phyloP scores from a whole-genome alignment of 2,329 filamentous ascomycete genomes.

The Apiospora koreana region DNA sequence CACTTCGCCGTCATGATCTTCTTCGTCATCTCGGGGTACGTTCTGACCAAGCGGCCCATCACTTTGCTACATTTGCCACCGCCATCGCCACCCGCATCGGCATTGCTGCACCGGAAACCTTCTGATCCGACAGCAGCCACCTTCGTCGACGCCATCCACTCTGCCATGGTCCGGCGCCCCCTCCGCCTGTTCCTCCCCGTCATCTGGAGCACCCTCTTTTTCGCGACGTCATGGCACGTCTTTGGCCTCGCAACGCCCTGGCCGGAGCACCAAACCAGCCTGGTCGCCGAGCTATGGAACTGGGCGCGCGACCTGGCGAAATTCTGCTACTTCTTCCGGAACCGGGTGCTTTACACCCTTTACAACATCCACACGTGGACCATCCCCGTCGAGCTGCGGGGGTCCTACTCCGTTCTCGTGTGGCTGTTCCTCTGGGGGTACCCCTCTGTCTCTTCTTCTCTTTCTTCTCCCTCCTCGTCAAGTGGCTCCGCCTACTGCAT shows the following conservation, averaged over 20 bases:
- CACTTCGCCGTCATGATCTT: conserved; percentile 13
- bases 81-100: not conserved
- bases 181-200: conserved; percentile 1
- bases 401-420: conserved; percentile 14
- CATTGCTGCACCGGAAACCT: too few species aligned
- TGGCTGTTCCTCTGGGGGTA: conserved; percentile 15
- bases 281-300: not conserved
- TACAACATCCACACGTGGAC: conserved; percentile 20
- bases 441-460: not conserved
- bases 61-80: not conserved
- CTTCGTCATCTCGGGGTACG: conserved; percentile 10
- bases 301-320: conserved; percentile 9
- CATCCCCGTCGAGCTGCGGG: conserved; percentile 18
- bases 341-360: conserved; percentile 12
- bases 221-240: not conserved
- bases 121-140: not conserved
- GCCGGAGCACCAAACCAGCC: not conserved
- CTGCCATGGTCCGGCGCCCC: not conserved
- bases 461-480: not conserved
- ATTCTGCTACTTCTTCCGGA: conserved; percentile 17
- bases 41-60: not conserved
- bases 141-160: conserved; percentile 6
- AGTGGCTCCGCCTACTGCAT: not conserved
- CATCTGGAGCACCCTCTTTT: not conserved
- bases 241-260: not conserved